Conservation (phyloP, 2,329 filamentous ascomycete species). For the Penicillium sp. region DNA sequence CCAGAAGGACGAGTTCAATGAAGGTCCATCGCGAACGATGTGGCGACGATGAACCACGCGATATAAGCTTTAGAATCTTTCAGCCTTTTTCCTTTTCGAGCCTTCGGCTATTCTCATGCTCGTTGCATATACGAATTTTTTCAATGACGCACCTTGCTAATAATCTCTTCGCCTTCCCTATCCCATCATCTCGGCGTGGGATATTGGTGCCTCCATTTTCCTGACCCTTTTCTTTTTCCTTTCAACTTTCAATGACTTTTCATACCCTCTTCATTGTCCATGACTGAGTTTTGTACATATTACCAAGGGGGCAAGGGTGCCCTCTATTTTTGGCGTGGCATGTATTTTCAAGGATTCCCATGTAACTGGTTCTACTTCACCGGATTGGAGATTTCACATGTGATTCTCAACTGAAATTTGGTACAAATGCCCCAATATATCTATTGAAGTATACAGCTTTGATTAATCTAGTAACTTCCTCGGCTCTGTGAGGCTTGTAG, state of each 20-base stretch:
- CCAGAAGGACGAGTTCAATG: constrained; percentile 22
- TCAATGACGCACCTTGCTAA: background rate
- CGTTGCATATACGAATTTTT: background rate
- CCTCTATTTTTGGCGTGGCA: constrained; percentile 1
- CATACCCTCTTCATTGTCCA: background rate
- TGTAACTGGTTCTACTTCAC: constrained; percentile 8
- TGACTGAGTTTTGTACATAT: constrained; percentile 18
- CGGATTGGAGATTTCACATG: background rate
- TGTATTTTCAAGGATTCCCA: constrained; percentile 3
- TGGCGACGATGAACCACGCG: constrained; percentile 24
- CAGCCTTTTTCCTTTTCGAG: background rate
- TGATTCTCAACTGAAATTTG: background rate
- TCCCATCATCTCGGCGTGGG: background rate
- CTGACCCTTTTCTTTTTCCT: background rate
- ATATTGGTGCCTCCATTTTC: background rate
- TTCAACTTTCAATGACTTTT: constrained; percentile 1
- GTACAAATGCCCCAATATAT: no score
- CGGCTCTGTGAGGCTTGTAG: no score
- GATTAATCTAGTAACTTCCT: no score
- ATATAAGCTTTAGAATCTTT: background rate
- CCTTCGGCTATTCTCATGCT: background rate
- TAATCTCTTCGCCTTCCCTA: background rate
- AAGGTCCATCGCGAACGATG: constrained; percentile 13
- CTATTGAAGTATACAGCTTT: no score
- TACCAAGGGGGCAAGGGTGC: background rate